These are phyloP conservation scores for Psidium guajava DNA, from an alignment of 345 rosid species.

Conservation along the genomic window DNA sequence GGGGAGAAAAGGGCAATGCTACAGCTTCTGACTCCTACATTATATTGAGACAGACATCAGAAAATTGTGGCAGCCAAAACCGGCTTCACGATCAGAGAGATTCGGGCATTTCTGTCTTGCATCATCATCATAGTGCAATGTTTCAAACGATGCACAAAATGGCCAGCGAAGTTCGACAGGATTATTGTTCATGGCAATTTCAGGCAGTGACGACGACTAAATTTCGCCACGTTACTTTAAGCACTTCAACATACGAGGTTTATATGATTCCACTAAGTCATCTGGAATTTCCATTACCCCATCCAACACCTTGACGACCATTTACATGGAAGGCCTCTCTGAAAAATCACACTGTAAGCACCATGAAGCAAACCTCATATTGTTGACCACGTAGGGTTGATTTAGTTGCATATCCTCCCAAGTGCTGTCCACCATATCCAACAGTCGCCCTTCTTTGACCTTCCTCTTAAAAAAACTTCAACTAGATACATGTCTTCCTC, in stretches of 20 bases:
- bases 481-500: slow-evolving; percentile 12
- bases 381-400: background rate
- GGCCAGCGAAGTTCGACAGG: background rate
- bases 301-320: slow-evolving; percentile 18
- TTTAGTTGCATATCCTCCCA: slow-evolving; percentile 2
- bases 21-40: background rate
- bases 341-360: slow-evolving; percentile 20
- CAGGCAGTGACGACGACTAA: background rate
- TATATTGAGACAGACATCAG: background rate
- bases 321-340: slow-evolving; percentile 23
- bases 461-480: slow-evolving; percentile 6
- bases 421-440: slow-evolving; percentile 11
- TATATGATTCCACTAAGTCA: too few species aligned
- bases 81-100: background rate
- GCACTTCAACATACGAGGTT: too few species aligned
- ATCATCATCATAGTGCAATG: background rate
- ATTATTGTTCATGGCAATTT: background rate
- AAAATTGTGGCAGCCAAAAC: background rate
- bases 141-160: background rate
- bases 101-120: background rate
- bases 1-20: background rate
- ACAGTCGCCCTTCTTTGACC: slow-evolving; percentile 6
- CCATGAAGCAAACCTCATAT: slow-evolving; percentile 16
- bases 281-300: slow-evolving; percentile 2
- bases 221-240: background rate